Evolutionary conservation across 345 rosid genomes (phyloP).

Genomic region (Hibiscus syriacus): DNA sequence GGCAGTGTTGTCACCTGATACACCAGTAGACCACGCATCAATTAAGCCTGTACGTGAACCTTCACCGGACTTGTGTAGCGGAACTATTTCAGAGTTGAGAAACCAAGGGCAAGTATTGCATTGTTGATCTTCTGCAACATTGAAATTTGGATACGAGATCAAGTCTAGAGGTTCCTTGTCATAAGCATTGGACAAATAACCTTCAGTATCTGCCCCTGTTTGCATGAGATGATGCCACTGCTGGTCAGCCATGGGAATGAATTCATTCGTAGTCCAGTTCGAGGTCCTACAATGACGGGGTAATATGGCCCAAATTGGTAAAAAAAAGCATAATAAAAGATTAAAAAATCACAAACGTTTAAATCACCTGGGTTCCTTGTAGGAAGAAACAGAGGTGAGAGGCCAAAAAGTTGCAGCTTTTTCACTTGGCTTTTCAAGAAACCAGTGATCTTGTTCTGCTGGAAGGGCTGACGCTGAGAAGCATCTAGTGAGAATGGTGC

Average conservation of each 20-base stretch:
- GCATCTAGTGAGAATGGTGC: not conserved
- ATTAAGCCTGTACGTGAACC: constrained; percentile 35
- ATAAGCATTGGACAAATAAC: too few species aligned
- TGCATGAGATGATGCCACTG: constrained; percentile 24
- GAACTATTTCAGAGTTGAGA: constrained; percentile 16
- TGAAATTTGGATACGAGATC: too few species aligned
- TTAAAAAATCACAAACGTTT: not conserved
- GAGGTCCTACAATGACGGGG: constrained; percentile 20
- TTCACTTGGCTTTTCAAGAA: constrained; percentile 10
- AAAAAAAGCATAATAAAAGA: not conserved
- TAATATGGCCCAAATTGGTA: not conserved
- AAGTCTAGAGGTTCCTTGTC: too few species aligned
- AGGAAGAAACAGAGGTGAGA: constrained; percentile 6
- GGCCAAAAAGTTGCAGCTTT: constrained; percentile 17
- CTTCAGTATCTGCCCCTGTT: not conserved
- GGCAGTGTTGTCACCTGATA: constrained; percentile 16
- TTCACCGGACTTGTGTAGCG: too few species aligned
- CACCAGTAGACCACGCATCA: constrained; percentile 51
- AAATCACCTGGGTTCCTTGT: constrained; percentile 27
- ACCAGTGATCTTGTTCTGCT: constrained; percentile 3
- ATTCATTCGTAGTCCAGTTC: constrained; percentile 31
- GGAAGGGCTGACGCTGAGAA: constrained; percentile 14
- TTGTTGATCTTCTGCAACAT: constrained; percentile 12
- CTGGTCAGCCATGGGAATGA: constrained; percentile 15
- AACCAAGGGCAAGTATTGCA: constrained; percentile 9